Percentiles rank a stretch among this genome's conserved stretches.
phyloP scores from a whole-genome alignment of 164 flowering plant species.

The Saururus chinensis region DNA sequence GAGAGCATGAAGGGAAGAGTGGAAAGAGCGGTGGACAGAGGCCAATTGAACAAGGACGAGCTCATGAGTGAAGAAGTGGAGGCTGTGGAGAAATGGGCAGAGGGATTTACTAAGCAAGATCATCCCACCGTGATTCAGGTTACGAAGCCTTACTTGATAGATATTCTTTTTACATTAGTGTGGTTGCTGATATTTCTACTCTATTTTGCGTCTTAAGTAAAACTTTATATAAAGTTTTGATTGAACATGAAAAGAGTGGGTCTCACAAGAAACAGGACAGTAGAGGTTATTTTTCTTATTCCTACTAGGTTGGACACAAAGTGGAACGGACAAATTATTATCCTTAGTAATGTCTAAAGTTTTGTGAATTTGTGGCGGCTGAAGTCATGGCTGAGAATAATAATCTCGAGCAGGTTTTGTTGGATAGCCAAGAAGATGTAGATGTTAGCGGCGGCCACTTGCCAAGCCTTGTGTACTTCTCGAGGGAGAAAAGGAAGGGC shows the following conservation, averaged over 20 bases:
- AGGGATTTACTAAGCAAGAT: constrained; percentile 23
- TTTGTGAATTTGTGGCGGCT: no score
- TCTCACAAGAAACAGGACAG: no score
- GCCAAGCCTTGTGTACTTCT: constrained; percentile 69
- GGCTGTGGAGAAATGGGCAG: constrained; percentile 25
- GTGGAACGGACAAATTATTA: no score
- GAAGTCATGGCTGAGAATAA: neutral
- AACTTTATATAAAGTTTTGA: no score
- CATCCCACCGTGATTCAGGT: constrained; percentile 36
- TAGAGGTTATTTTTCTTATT: no score
- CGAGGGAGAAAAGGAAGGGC: constrained; percentile 47
- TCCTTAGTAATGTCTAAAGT: no score
- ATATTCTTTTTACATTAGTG: no score
- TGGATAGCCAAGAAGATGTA: constrained; percentile 29
- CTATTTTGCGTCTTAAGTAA: no score
- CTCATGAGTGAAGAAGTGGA: constrained; percentile 13
- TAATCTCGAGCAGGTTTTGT: constrained; percentile 31
- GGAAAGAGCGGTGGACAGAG: constrained; percentile 19
- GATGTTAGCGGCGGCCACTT: constrained; percentile 31
- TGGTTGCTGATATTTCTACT: no score
- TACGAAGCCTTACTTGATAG: no score
- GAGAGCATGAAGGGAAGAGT: constrained; percentile 26
- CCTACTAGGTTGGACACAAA: no score
- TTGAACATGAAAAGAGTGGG: no score
- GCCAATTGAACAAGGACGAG: constrained; percentile 13